Evolutionary conservation across 495 filamentous ascomycete genomes (phyloP).

Genomic region (Podospora pseudopauciseta): DNA sequence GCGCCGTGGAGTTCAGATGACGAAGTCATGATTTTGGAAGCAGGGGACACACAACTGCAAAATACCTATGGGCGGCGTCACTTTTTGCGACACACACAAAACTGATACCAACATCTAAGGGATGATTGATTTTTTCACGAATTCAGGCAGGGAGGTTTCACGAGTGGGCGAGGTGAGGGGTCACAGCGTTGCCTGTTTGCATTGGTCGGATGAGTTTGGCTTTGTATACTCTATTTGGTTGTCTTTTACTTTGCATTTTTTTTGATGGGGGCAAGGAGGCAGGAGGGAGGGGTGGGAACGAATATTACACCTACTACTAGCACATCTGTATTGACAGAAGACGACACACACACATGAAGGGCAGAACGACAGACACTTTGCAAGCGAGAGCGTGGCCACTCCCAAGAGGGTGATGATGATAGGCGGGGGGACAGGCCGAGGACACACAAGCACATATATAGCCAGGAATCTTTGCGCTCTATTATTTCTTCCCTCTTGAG

Average conservation of each 20-base stretch:
- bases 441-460: background rate
- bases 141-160: background rate
- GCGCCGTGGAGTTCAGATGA: constrained; percentile 92
- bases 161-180: background rate
- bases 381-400: background rate
- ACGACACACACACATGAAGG: background rate
- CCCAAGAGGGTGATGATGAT: too few relatives aligned
- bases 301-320: background rate
- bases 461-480: background rate
- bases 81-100: background rate
- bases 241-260: background rate
- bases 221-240: background rate
- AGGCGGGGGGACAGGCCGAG: background rate
- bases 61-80: background rate
- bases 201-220: constrained; percentile 3
- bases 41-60: background rate
- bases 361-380: background rate
- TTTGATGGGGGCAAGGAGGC: background rate
- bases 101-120: background rate
- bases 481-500: background rate
- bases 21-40: constrained; percentile 2
- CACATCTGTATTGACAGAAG: background rate
- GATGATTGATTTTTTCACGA: background rate
- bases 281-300: background rate
- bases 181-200: background rate